Evolutionary conservation across 306 rosid species (phyloP).

Genomic region (Carpinus fangiana): DNA sequence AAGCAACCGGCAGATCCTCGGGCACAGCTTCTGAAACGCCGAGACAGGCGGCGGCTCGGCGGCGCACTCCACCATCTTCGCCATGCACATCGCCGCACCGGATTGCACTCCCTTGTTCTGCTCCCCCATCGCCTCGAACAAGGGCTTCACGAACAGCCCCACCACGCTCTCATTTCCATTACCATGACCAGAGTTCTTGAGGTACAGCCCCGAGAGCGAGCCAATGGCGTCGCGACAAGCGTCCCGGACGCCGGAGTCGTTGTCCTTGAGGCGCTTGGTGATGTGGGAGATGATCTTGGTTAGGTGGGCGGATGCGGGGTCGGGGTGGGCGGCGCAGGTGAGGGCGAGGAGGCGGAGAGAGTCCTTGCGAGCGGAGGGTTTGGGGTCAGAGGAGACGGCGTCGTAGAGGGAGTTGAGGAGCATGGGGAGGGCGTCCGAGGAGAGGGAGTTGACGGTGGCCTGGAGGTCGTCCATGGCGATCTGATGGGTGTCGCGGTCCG

Average conservation of each 20-base stretch:
- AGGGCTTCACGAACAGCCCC: conserved; percentile 81
- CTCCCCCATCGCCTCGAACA: conserved; percentile 95
- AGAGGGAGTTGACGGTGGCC: conserved; percentile 57
- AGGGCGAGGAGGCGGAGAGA: conserved; percentile 67
- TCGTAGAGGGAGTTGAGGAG: conserved; percentile 85
- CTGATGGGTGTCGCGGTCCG: conserved; percentile 94
- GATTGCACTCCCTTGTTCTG: conserved; percentile 84
- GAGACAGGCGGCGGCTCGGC: conserved; percentile 54
- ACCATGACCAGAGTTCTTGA: conserved; percentile 34
- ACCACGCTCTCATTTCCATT: conserved; percentile 46
- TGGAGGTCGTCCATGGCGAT: conserved; percentile 90
- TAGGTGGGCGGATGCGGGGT: conserved; percentile 65
- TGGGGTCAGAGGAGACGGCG: conserved; percentile 68
- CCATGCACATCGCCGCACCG: conserved; percentile 89
- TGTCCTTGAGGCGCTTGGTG: conserved; percentile 72
- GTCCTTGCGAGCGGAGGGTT: conserved; percentile 77
- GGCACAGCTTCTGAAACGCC: conserved; percentile 86
- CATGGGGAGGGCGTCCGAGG: conserved; percentile 78
- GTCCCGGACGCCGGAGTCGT: conserved; percentile 71
- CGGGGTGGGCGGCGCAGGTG: conserved; percentile 62
- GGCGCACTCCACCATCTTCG: conserved; percentile 79
- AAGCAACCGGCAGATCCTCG: conserved; percentile 87
- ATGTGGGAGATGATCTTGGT: conserved; percentile 66
- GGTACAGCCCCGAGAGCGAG: conserved; percentile 51
- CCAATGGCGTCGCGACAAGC: conserved; percentile 89